Conservation (phyloP, 1,139 yeast genomes). For the Suhomyces yuchorum region DNA sequence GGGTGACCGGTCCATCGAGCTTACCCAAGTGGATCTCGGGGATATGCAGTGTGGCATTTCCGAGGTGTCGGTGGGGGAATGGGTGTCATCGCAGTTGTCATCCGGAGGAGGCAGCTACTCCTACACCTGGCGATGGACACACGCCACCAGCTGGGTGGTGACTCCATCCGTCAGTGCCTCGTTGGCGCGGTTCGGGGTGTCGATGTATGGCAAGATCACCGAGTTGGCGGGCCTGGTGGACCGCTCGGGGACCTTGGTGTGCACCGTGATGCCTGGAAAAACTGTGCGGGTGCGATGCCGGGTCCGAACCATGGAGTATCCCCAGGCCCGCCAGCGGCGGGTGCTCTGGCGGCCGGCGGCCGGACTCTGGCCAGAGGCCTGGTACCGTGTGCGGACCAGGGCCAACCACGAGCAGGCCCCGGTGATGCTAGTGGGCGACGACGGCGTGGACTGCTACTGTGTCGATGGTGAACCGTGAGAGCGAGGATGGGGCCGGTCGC, state of each 20-base stretch:
- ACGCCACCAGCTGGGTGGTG: not conserved
- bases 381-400: conserved; percentile 1
- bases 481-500: too few relatives aligned
- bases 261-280: conserved; percentile 21
- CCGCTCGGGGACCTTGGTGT: conserved; percentile 20
- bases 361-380: not conserved
- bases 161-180: not conserved
- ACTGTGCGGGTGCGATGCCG: conserved; percentile 24
- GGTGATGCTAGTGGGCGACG: conserved; percentile 1
- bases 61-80: conserved; percentile 22
- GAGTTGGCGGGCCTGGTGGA: conserved; percentile 13
- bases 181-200: conserved; percentile 6
- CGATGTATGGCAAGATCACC: not conserved
- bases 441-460: conserved; percentile 18
- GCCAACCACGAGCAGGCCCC: not conserved
- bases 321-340: conserved; percentile 19
- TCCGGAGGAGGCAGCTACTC: conserved; percentile 23
- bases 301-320: conserved; percentile 17
- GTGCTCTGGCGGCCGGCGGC: not conserved
- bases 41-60: conserved; percentile 5
- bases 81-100: conserved; percentile 23
- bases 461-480: conserved; percentile 19
- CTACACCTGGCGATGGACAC: conserved; percentile 17
- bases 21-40: conserved; percentile 25
- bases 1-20: conserved; percentile 14